A percentile compares a stretch with the other conserved stretches of the same genome.
These are phyloP conservation scores for Pichia nanzhaoensis DNA, from an alignment of 805 yeast species.

Conservation along the genomic window DNA sequence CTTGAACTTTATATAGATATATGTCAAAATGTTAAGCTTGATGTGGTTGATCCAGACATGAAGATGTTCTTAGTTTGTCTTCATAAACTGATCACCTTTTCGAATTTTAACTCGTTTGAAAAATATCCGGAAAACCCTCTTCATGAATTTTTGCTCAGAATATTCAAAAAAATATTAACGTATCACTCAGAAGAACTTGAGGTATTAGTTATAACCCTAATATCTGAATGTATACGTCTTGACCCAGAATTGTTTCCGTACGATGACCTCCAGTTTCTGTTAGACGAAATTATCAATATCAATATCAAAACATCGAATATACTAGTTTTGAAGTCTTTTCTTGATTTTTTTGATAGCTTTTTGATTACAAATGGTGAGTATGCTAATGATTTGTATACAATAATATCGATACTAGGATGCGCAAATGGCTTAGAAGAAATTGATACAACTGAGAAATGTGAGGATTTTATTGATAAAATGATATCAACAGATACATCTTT, in stretches of 20 bases:
- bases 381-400: constrained; percentile 2
- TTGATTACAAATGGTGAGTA: background rate
- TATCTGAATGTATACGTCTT: constrained; percentile 18
- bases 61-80: constrained; percentile 39
- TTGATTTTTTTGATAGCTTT: constrained; percentile 6
- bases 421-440: constrained; percentile 10
- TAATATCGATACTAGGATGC: constrained; percentile 13
- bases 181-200: constrained; percentile 11
- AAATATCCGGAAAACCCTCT: constrained; percentile 17
- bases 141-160: constrained; percentile 10
- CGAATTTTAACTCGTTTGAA: constrained; percentile 20
- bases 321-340: constrained; percentile 1
- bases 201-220: constrained; percentile 12
- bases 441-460: constrained; percentile 7
- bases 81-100: constrained; percentile 41
- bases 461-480: constrained; percentile 9
- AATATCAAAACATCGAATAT: constrained; percentile 5
- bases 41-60: constrained; percentile 35
- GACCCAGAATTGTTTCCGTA: constrained; percentile 1
- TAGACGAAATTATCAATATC: background rate
- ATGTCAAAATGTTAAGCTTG: constrained; percentile 34
- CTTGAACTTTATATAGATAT: constrained; percentile 58
- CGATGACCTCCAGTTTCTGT: constrained; percentile 1
- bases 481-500: constrained; percentile 10
- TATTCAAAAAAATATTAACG: constrained; percentile 7